Conservation (phyloP, 73 alveolate genomes). For the Durusdinium trenchii region DNA sequence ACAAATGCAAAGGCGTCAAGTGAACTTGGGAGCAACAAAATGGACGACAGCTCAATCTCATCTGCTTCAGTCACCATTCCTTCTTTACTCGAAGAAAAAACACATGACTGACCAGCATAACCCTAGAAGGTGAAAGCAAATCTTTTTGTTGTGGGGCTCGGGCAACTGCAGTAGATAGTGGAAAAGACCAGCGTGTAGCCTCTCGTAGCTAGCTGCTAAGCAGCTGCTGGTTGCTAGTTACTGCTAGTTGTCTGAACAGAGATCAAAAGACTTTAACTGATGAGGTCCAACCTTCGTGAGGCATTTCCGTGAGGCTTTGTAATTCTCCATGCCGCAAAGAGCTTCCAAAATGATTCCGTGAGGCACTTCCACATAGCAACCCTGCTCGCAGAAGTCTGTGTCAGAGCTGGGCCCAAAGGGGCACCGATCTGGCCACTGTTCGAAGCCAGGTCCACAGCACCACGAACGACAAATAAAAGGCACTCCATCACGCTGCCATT, state of each 20-base stretch:
- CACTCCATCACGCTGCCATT: slow-evolving; percentile 94
- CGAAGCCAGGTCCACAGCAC: slow-evolving; percentile 95
- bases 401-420: slow-evolving; percentile 57
- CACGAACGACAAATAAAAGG: slow-evolving; percentile 88
- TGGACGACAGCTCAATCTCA: too few relatives aligned
- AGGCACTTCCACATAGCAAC: slow-evolving; percentile 92
- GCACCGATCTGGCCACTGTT: slow-evolving; percentile 86
- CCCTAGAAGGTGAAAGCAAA: too few relatives aligned
- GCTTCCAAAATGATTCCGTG: slow-evolving; percentile 88
- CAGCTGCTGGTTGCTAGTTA: too few relatives aligned
- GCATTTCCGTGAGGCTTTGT: slow-evolving; percentile 22
- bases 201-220: too few relatives aligned
- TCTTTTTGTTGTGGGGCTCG: too few relatives aligned
- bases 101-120: too few relatives aligned
- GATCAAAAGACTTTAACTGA: slow-evolving; percentile 65
- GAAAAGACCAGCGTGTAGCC: too few relatives aligned
- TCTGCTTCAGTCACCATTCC: too few relatives aligned
- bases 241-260: slow-evolving; percentile 67
- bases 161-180: too few relatives aligned
- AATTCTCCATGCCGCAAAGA: slow-evolving; percentile 70
- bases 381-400: slow-evolving; percentile 80
- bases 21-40: too few relatives aligned
- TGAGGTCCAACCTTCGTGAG: slow-evolving; percentile 33
- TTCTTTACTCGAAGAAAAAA: too few relatives aligned
- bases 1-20: too few relatives aligned